Evolutionary conservation across 768 basidiomycete genomes (phyloP).

Genomic region (Hygrocybe punicea): DNA sequence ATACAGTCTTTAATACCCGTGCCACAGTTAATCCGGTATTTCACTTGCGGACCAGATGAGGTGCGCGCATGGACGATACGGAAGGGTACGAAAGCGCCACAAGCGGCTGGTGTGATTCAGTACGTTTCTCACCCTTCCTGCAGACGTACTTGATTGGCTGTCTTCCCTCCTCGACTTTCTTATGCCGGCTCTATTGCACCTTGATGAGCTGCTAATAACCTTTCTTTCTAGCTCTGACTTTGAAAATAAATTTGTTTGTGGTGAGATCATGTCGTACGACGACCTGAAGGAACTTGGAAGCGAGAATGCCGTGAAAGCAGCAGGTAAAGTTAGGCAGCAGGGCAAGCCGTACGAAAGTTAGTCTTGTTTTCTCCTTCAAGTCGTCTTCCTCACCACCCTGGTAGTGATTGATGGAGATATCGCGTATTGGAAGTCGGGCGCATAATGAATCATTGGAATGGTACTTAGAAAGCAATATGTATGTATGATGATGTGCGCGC

Average conservation of each 20-base stretch:
- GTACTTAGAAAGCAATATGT: neutral
- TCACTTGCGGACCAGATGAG: conserved; percentile 95
- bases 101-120: conserved; percentile 98
- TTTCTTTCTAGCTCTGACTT: conserved; percentile 71
- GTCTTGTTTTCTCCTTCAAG: conserved; percentile 27
- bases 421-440: conserved; percentile 87
- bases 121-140: conserved; percentile 38
- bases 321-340: conserved; percentile 91
- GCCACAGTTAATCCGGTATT: conserved; percentile 83
- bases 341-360: conserved; percentile 95
- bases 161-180: too few relatives aligned
- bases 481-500: too few relatives aligned
- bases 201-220: neutral
- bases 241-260: conserved; percentile 96
- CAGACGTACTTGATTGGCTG: too few relatives aligned
- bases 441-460: neutral
- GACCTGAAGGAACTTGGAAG: conserved; percentile 90
- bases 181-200: neutral
- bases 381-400: conserved; percentile 7
- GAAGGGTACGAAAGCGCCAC: conserved; percentile 89
- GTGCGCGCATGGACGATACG: conserved; percentile 98
- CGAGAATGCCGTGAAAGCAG: conserved; percentile 89
- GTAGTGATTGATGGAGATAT: conserved; percentile 86
- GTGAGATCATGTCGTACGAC: conserved; percentile 91
- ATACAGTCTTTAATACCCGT: neutral